phyloP scores from a whole-genome alignment of 306 rosid species.

The Castanopsis chinensis region DNA sequence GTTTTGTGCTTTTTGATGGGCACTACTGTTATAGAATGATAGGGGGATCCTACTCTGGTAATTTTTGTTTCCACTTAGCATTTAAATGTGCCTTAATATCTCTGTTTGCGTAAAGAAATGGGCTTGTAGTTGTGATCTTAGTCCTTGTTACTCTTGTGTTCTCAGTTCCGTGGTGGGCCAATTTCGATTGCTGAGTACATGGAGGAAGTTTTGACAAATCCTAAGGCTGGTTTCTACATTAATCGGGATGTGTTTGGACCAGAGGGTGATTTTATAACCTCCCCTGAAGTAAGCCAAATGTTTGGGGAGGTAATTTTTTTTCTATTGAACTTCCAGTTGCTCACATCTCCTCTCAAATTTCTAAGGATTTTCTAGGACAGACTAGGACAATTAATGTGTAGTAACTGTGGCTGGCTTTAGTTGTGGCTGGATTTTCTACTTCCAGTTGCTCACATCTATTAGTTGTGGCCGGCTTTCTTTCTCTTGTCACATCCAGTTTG shows the following conservation, averaged over 20 bases:
- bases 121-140: neutral
- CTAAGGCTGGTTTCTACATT: conserved; percentile 88
- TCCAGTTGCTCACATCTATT: no score
- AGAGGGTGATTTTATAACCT: conserved; percentile 88
- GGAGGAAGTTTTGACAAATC: conserved; percentile 96
- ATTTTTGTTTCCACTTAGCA: neutral
- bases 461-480: no score
- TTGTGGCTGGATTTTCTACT: no score
- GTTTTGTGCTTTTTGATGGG: neutral
- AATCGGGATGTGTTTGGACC: conserved; percentile 94
- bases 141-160: conserved; percentile 10
- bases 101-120: neutral
- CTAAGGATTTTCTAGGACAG: neutral
- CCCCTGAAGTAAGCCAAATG: conserved; percentile 99
- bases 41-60: neutral
- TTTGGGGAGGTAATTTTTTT: conserved; percentile 68
- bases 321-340: neutral
- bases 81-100: neutral
- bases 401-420: no score
- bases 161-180: conserved; percentile 99
- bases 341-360: neutral
- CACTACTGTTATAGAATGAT: neutral
- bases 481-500: no score
- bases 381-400: neutral
- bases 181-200: conserved; percentile 92